Conservation (phyloP, 768 basidiomycete species). For the Daedaleopsis nitida region DNA sequence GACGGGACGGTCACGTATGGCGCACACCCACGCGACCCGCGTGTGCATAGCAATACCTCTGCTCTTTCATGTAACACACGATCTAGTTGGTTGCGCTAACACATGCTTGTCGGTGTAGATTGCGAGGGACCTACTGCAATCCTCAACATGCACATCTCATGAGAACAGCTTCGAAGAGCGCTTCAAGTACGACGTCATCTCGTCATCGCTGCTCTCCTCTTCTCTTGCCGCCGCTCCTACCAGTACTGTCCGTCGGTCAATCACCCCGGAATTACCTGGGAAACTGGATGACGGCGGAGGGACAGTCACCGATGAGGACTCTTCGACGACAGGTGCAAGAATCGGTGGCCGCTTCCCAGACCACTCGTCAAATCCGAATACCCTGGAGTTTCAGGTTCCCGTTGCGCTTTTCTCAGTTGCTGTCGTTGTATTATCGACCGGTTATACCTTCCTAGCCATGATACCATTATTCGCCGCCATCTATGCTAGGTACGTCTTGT, state of each 20-base stretch:
- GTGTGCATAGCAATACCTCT: too few species aligned
- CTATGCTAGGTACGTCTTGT: constrained; percentile 19
- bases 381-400: constrained; percentile 14
- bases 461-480: constrained; percentile 20
- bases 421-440: constrained; percentile 24
- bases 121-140: constrained; percentile 9
- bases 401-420: constrained; percentile 24
- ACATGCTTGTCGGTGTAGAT: too few species aligned
- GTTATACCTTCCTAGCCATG: constrained; percentile 24
- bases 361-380: neutral
- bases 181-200: constrained; percentile 85
- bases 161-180: constrained; percentile 64
- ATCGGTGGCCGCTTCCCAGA: neutral
- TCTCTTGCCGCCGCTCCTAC: constrained; percentile 46
- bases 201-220: constrained; percentile 72
- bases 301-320: neutral
- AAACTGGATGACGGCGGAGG: constrained; percentile 19
- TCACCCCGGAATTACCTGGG: constrained; percentile 26
- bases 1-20: too few species aligned
- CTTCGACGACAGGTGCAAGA: neutral
- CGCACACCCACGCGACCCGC: too few species aligned
- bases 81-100: too few species aligned
- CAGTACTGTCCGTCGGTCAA: constrained; percentile 18
- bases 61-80: too few species aligned
- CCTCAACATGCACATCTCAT: constrained; percentile 7